Evolutionary conservation across 2,329 filamentous ascomycete genomes (phyloP).

Genomic region (Bipolaris oryzae): DNA sequence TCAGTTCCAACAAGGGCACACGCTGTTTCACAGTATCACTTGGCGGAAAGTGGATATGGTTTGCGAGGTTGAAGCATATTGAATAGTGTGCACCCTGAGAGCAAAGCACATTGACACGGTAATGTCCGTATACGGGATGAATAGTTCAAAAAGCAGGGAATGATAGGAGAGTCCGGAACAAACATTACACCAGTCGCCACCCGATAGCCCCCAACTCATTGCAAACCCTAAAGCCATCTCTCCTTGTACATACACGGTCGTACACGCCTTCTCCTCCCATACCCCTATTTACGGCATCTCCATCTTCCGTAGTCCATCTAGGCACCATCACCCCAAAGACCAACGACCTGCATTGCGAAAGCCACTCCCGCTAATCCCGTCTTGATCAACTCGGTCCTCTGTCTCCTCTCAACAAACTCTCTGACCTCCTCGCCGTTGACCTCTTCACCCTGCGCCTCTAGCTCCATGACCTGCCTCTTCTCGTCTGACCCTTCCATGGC

Average conservation of each 20-base stretch:
- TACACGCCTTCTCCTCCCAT: not conserved
- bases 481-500: slow-evolving; percentile 30
- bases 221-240: not conserved
- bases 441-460: slow-evolving; percentile 48
- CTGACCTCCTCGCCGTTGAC: slow-evolving; percentile 60
- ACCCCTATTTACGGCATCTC: not conserved
- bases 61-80: not conserved
- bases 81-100: not conserved
- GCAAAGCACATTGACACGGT: not conserved
- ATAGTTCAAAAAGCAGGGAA: not conserved
- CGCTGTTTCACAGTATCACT: no score
- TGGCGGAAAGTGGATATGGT: not conserved
- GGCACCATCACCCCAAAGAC: slow-evolving; percentile 57
- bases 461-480: slow-evolving; percentile 30
- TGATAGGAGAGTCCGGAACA: slow-evolving; percentile 1
- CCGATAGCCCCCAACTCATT: not conserved
- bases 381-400: slow-evolving; percentile 51
- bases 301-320: not conserved
- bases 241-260: not conserved
- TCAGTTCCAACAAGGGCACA: not conserved
- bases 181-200: slow-evolving; percentile 1
- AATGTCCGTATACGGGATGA: not conserved
- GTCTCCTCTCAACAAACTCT: slow-evolving; percentile 51
- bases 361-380: slow-evolving; percentile 51
- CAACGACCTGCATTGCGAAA: slow-evolving; percentile 56